These are phyloP conservation scores for Apiospora rasikravindrae DNA, from an alignment of 2,329 filamentous ascomycete genomes.

Conservation along the genomic window DNA sequence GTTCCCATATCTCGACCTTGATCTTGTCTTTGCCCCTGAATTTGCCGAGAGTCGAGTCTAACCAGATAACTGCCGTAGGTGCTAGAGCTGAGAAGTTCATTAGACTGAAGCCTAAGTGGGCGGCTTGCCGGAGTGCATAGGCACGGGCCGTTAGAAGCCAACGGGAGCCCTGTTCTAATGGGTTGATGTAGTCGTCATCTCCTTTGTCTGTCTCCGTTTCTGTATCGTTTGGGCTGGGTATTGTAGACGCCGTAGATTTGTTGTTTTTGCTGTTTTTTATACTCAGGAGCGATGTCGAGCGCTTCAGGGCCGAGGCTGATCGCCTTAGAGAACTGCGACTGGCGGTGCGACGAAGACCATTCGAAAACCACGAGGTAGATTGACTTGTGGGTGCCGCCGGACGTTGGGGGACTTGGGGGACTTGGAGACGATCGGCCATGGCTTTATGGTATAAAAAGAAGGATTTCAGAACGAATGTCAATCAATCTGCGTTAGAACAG, in stretches of 20 bases:
- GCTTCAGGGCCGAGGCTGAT: not conserved
- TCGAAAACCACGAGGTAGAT: slow-evolving; percentile 17
- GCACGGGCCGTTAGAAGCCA: slow-evolving; percentile 36
- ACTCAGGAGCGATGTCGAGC: slow-evolving; percentile 5
- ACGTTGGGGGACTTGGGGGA: not conserved
- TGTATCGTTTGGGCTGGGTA: slow-evolving; percentile 2
- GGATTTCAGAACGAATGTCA: not conserved
- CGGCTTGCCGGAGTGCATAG: slow-evolving; percentile 29
- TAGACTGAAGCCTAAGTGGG: slow-evolving; percentile 31
- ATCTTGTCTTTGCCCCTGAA: slow-evolving; percentile 32
- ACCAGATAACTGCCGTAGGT: slow-evolving; percentile 32
- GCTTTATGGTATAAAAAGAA: not conserved
- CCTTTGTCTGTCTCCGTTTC: not conserved
- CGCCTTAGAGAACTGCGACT: slow-evolving; percentile 17
- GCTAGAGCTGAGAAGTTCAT: slow-evolving; percentile 28
- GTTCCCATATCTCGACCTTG: slow-evolving; percentile 36
- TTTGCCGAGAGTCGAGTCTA: slow-evolving; percentile 33
- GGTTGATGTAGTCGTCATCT: slow-evolving; percentile 24
- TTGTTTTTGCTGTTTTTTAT: not conserved
- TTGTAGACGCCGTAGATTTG: not conserved
- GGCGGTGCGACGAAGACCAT: not conserved
- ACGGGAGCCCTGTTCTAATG: slow-evolving; percentile 22
- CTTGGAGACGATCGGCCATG: not conserved
- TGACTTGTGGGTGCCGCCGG: not conserved
- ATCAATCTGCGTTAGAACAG: not conserved